phyloP scores from a whole-genome alignment of 768 basidiomycete species.

The Crepidotus variabilis region DNA sequence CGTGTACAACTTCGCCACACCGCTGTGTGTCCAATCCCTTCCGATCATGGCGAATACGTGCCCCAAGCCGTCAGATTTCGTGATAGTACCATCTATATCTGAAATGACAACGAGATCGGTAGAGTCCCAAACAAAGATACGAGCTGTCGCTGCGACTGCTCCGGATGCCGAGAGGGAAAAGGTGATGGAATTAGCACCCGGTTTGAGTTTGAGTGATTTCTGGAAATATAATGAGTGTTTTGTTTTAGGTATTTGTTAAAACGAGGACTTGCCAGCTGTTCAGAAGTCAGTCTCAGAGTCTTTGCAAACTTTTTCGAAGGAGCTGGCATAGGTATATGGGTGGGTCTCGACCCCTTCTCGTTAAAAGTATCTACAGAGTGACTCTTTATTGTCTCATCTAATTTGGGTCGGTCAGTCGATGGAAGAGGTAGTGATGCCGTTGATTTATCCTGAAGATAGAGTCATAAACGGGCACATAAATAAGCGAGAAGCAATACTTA shows the following conservation, averaged over 20 bases:
- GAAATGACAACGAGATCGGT: slow-evolving; percentile 88
- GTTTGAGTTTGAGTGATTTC: slow-evolving; percentile 83
- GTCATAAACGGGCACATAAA: not conserved
- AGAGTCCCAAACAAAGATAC: slow-evolving; percentile 96
- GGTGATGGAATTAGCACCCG: slow-evolving; percentile 87
- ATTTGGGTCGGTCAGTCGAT: not conserved
- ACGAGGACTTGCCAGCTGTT: slow-evolving; percentile 71
- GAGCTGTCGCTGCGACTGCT: slow-evolving; percentile 79
- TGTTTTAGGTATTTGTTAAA: not conserved
- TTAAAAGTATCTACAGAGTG: slow-evolving; percentile 33
- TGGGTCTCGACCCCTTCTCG: slow-evolving; percentile 10
- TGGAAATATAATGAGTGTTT: slow-evolving; percentile 23
- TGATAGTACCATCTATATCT: slow-evolving; percentile 99
- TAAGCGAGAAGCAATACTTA: not conserved
- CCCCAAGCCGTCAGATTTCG: slow-evolving; percentile 97
- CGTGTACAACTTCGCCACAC: slow-evolving; percentile 95
- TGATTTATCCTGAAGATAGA: slow-evolving; percentile 2
- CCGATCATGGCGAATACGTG: slow-evolving; percentile 98
- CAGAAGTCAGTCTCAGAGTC: slow-evolving; percentile 88
- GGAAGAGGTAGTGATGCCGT: slow-evolving; percentile 13
- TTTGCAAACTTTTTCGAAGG: slow-evolving; percentile 70
- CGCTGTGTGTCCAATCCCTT: slow-evolving; percentile 96
- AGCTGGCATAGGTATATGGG: slow-evolving; percentile 10
- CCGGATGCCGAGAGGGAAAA: slow-evolving; percentile 89
- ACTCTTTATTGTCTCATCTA: slow-evolving; percentile 9